A percentile compares a stretch with the other conserved stretches of the same genome.
Evolutionary conservation across 371 early-diverging fungal genomes (phyloP).

Genomic region (Blakeslea trispora): DNA sequence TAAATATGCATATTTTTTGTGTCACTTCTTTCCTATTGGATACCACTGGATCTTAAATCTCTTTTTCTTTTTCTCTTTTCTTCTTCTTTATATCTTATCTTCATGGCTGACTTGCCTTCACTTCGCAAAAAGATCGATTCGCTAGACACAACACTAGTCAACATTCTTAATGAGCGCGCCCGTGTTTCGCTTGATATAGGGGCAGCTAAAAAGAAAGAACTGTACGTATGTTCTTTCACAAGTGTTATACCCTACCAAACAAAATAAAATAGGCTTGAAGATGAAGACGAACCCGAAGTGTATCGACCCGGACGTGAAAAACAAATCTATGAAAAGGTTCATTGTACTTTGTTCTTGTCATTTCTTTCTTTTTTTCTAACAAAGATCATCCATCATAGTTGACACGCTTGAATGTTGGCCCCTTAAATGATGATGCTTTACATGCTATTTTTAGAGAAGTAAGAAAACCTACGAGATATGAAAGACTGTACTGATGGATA

Average conservation of each 20-base stretch:
- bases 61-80: background rate
- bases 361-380: too few species aligned
- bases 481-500: conserved; percentile 1
- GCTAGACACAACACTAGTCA: conserved; percentile 77
- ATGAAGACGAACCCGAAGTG: conserved; percentile 54
- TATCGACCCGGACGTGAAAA: conserved; percentile 71
- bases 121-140: conserved; percentile 74
- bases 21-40: background rate
- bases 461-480: conserved; percentile 1
- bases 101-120: conserved; percentile 46
- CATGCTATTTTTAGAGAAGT: conserved; percentile 86
- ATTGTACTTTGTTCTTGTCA: conserved; percentile 29
- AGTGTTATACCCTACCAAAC: background rate
- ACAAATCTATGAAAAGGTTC: conserved; percentile 68
- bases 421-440: conserved; percentile 73
- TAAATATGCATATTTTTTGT: too few species aligned
- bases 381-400: too few species aligned
- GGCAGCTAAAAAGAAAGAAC: conserved; percentile 59
- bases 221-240: background rate
- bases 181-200: conserved; percentile 84
- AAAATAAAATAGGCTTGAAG: conserved; percentile 10
- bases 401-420: conserved; percentile 76
- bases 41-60: background rate
- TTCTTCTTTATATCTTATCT: background rate
- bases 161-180: conserved; percentile 86